A percentile compares a stretch with the other conserved stretches of the same genome.
These are phyloP conservation scores for Spathaspora sp. DNA, from an alignment of 1,139 yeast genomes.

Conservation along the genomic window DNA sequence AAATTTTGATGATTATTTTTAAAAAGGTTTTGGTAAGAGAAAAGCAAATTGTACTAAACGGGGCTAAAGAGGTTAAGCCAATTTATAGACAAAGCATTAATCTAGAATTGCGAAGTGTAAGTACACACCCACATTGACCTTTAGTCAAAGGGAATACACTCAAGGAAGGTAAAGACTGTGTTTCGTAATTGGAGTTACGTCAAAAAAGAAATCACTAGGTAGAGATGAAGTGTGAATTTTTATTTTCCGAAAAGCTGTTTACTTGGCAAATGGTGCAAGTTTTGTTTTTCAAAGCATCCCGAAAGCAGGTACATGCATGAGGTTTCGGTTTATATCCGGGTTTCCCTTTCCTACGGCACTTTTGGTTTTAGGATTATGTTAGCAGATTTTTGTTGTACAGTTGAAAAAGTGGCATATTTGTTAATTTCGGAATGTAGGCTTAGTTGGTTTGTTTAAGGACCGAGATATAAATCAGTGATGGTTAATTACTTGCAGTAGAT, in stretches of 20 bases:
- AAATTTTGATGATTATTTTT: neutral
- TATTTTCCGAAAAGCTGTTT: too few species aligned
- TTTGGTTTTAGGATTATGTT: neutral
- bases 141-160: neutral
- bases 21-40: neutral
- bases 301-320: neutral
- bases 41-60: neutral
- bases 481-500: too few species aligned
- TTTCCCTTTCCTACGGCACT: neutral
- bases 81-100: neutral
- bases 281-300: too few species aligned
- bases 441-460: too few species aligned
- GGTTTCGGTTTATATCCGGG: neutral
- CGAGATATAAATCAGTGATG: too few species aligned
- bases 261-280: too few species aligned
- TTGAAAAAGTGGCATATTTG: neutral
- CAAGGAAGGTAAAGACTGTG: neutral
- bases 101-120: neutral
- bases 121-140: neutral
- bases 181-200: neutral
- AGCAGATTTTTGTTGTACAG: neutral
- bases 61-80: slow-evolving; percentile 1
- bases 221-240: too few species aligned
- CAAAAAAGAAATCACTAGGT: neutral
- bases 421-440: neutral